phyloP scores from a whole-genome alignment of 148 eudicot species.

The Fagopyrum homotropicum region DNA sequence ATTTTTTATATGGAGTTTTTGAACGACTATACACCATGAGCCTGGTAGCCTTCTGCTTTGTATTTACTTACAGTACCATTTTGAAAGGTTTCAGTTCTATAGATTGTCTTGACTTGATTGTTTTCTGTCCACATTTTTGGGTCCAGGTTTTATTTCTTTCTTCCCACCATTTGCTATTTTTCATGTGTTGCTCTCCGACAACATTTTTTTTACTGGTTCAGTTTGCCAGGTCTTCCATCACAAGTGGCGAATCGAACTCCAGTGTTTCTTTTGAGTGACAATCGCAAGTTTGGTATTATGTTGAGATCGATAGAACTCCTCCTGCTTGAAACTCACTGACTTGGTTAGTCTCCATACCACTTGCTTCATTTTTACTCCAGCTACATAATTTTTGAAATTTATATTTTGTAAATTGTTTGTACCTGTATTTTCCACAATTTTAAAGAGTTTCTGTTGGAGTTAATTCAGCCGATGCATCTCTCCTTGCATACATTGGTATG shows the following conservation, averaged over 20 bases:
- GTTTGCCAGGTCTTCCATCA: slow-evolving; percentile 4
- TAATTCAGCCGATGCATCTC: too few species aligned
- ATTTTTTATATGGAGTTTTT: background rate
- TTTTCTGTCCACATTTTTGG: too few species aligned
- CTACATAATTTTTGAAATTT: too few species aligned
- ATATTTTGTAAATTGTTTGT: background rate
- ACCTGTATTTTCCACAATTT: background rate
- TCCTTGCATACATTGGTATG: too few species aligned
- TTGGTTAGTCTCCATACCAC: background rate
- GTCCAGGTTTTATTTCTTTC: background rate
- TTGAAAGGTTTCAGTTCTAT: too few species aligned
- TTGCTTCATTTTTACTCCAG: background rate
- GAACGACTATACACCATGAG: background rate
- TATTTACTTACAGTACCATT: background rate
- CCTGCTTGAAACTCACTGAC: background rate
- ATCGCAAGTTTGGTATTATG: background rate
- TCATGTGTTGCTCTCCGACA: background rate
- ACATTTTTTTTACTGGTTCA: background rate
- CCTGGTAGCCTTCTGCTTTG: background rate
- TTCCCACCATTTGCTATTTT: background rate
- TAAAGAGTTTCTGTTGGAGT: background rate
- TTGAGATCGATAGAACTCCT: background rate
- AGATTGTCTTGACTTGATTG: background rate
- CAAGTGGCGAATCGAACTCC: slow-evolving; percentile 5
- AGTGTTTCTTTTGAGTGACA: slow-evolving; percentile 2